phyloP scores from a whole-genome alignment of 805 yeast genomes.

The Osmozyma mogii region DNA sequence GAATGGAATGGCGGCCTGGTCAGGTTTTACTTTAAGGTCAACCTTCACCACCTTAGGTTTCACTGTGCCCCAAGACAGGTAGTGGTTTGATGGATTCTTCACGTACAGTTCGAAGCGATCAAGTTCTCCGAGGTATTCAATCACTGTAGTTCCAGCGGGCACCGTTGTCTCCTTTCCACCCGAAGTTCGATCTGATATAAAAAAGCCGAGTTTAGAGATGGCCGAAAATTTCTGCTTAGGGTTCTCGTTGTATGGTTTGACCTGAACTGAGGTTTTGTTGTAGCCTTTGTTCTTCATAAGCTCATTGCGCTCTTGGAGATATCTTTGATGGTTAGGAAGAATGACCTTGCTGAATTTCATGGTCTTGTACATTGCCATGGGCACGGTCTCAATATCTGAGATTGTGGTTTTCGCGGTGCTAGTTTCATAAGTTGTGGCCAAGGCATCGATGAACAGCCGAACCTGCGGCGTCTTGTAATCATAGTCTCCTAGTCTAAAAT shows the following conservation, averaged over 20 bases:
- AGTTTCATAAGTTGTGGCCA: slow-evolving; percentile 10
- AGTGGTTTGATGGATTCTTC: slow-evolving; percentile 65
- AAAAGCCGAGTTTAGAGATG: slow-evolving; percentile 60
- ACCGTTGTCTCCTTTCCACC: slow-evolving; percentile 15
- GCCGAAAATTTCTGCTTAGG: slow-evolving; percentile 59
- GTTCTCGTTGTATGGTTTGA: slow-evolving; percentile 53
- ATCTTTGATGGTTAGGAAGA: slow-evolving; percentile 27
- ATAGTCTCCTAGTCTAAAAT: slow-evolving; percentile 37
- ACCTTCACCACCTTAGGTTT: slow-evolving; percentile 32
- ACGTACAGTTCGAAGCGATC: slow-evolving; percentile 58
- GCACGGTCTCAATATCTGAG: slow-evolving; percentile 14
- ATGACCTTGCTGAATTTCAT: slow-evolving; percentile 23
- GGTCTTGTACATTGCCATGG: slow-evolving; percentile 19
- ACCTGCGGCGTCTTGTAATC: slow-evolving; percentile 36
- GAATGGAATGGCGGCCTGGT: slow-evolving; percentile 44
- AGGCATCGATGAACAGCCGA: slow-evolving; percentile 13
- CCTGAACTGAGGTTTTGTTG: slow-evolving; percentile 31
- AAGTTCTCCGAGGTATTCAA: slow-evolving; percentile 68
- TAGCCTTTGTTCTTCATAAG: slow-evolving; percentile 15
- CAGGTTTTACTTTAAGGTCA: slow-evolving; percentile 3
- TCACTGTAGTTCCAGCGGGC: slow-evolving; percentile 41
- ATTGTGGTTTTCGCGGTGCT: slow-evolving; percentile 1
- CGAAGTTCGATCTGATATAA: slow-evolving; percentile 18
- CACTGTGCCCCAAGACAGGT: slow-evolving; percentile 63
- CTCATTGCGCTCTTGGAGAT: slow-evolving; percentile 27